Percentiles rank a stretch among this genome's conserved stretches.
These are phyloP conservation scores for Rhynchosporium agropyri DNA, from an alignment of 2,329 filamentous ascomycete species.

Conservation along the genomic window DNA sequence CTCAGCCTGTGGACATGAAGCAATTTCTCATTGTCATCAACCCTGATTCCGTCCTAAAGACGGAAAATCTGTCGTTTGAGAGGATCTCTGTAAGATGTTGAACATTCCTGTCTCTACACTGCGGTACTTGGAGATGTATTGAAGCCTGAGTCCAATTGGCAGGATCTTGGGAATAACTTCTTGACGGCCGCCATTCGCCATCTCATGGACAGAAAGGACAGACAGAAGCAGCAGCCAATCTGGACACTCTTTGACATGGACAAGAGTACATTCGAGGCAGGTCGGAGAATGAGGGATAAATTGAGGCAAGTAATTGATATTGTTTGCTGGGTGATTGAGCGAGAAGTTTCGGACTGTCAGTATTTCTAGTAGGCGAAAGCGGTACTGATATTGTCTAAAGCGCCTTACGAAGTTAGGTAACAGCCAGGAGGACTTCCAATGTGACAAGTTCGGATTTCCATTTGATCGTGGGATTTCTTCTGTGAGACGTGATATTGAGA, in stretches of 20 bases:
- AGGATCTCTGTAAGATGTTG: slow-evolving; percentile 28
- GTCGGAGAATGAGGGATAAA: neutral
- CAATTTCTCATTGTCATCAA: slow-evolving; percentile 19
- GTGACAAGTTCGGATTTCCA: neutral
- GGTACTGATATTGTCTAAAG: neutral
- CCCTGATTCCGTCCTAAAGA: slow-evolving; percentile 18
- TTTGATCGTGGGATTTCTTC: neutral
- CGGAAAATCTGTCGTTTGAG: slow-evolving; percentile 17
- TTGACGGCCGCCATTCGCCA: slow-evolving; percentile 22
- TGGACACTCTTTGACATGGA: slow-evolving; percentile 14
- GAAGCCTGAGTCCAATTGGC: slow-evolving; percentile 26
- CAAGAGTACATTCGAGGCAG: neutral
- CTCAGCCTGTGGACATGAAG: slow-evolving; percentile 5
- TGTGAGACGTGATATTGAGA: too few species aligned
- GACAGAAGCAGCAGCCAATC: slow-evolving; percentile 18
- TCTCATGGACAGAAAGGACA: slow-evolving; percentile 22
- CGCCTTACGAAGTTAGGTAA: neutral
- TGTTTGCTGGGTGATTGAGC: neutral
- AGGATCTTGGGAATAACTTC: slow-evolving; percentile 25
- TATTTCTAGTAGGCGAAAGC: neutral
- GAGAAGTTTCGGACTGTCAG: neutral
- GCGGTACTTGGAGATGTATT: slow-evolving; percentile 26
- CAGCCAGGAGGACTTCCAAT: neutral
- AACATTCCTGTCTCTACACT: slow-evolving; percentile 24
- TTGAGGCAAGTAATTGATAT: neutral